phyloP scores from a whole-genome alignment of 495 filamentous ascomycete species.

The Lophiostoma macrostomum region DNA sequence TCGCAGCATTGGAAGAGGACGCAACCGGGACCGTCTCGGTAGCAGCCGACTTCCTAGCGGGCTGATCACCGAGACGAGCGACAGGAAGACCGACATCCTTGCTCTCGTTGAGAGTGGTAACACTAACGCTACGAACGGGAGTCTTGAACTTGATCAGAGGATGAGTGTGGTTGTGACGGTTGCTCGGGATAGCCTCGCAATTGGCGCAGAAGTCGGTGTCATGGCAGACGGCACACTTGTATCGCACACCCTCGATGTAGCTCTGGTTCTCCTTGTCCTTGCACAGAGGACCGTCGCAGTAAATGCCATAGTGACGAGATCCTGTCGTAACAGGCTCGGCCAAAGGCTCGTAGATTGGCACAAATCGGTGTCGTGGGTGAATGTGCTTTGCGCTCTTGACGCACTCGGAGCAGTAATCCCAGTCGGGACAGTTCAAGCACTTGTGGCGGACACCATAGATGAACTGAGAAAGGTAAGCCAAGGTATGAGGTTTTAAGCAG shows the following conservation, averaged over 20 bases:
- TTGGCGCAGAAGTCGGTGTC: slow-evolving; percentile 94
- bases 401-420: slow-evolving; percentile 91
- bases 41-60: slow-evolving; percentile 46
- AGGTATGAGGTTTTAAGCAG: background rate
- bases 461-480: slow-evolving; percentile 48
- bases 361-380: slow-evolving; percentile 88
- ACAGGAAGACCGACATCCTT: slow-evolving; percentile 58
- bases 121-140: slow-evolving; percentile 80
- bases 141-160: slow-evolving; percentile 97
- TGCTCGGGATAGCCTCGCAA: slow-evolving; percentile 83
- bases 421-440: slow-evolving; percentile 95
- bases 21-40: slow-evolving; percentile 51
- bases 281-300: slow-evolving; percentile 95
- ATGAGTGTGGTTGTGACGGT: slow-evolving; percentile 88
- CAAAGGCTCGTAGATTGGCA: slow-evolving; percentile 78
- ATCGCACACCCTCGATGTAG: slow-evolving; percentile 83
- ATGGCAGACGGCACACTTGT: slow-evolving; percentile 96
- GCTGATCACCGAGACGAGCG: slow-evolving; percentile 64
- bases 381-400: slow-evolving; percentile 58
- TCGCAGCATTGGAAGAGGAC: slow-evolving; percentile 54
- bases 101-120: slow-evolving; percentile 79
- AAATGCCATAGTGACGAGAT: slow-evolving; percentile 72
- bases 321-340: slow-evolving; percentile 47
- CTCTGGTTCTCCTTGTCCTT: slow-evolving; percentile 50
- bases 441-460: slow-evolving; percentile 94